Base-by-base conservation (phyloP, 805 yeast genomes). In the Wickerhamomyces hampshirensis region DNA sequence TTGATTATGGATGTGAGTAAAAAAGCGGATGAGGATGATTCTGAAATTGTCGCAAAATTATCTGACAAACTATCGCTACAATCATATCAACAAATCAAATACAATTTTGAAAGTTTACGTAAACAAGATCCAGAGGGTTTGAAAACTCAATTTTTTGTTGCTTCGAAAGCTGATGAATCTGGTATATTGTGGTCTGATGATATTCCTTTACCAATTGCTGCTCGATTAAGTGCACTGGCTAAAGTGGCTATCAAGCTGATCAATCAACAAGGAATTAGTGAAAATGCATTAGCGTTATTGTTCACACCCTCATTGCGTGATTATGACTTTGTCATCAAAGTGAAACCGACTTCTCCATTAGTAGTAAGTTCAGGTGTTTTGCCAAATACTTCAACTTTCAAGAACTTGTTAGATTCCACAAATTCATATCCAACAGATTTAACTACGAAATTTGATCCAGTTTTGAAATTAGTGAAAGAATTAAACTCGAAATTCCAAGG, bases 151-250 rank as follows among this genome's bases (percentile, higher is more conserved):
- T 76, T 81, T 55, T 87, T 87, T 50, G 77, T 91, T 43, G 95
- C 83, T 2, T 75, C 95, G 1, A 81, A 78, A 53, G 81, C 77
- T 42, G 98, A 93, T 53, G 76, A 80, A n/a, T 75, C 91, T 10
- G 98, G 98, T 30, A 77, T 77, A 31, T 56, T 86, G 40, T 93
- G 96, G 91, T 76, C 91, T 4, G 70, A 73, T 45, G 71, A 70
- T 31, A 55, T 68, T 17, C 77, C 76, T 16, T 65, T 84, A 37
- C 89, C 96, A 7, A 80, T 89, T 39, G 88, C 95, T 5, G 72
- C 89, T 10, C 77, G 99, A 62, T 63, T 91, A 43, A 91, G 98
- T 0, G 89, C 94, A 0, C 69, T 93, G 42, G 75, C 96, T 2
- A 75, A 86, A 45, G 89, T 83, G 19, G 89, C 91, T 0, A 60